These are phyloP conservation scores for Rhodotorula babjevae DNA, from an alignment of 768 basidiomycete species.

Conservation along the genomic window DNA sequence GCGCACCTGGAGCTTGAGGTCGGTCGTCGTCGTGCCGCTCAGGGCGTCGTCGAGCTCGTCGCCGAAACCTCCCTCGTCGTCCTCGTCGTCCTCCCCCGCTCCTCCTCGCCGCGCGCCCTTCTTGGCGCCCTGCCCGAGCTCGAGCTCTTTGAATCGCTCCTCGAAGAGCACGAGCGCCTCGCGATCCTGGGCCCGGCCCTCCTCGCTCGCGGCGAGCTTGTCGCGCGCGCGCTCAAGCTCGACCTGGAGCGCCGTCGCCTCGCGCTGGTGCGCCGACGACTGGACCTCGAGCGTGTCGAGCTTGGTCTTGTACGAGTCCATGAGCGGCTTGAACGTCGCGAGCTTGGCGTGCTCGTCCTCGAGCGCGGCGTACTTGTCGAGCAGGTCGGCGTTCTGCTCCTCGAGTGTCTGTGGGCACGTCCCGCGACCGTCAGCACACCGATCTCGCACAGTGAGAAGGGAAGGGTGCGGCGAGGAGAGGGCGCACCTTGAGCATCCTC, in stretches of 20 bases:
- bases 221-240: conserved; percentile 75
- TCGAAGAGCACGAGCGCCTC: conserved; percentile 85
- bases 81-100: conserved; percentile 47
- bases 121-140: conserved; percentile 50
- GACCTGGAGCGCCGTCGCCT: conserved; percentile 66
- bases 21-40: conserved; percentile 79
- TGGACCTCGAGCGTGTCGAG: conserved; percentile 75
- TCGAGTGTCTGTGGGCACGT: conserved; percentile 54
- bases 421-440: too few species aligned
- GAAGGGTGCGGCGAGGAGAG: rapidly evolving
- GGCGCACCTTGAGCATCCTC: conserved; percentile 48
- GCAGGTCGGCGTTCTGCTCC: conserved; percentile 83
- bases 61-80: conserved; percentile 57
- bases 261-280: conserved; percentile 60
- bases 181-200: conserved; percentile 70
- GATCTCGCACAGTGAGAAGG: not conserved
- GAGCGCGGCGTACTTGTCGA: conserved; percentile 84
- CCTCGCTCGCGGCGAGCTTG: conserved; percentile 55
- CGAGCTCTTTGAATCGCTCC: conserved; percentile 82
- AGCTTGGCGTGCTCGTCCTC: conserved; percentile 89
- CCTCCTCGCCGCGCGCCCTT: conserved; percentile 53
- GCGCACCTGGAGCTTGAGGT: conserved; percentile 79
- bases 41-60: conserved; percentile 84
- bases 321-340: conserved; percentile 74
- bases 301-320: conserved; percentile 87